Percentiles rank a stretch among this genome's conserved stretches.
These are phyloP conservation scores for Ceratocystiopsis sp. DNA, from an alignment of 2,329 filamentous ascomycete species.

Conservation along the genomic window DNA sequence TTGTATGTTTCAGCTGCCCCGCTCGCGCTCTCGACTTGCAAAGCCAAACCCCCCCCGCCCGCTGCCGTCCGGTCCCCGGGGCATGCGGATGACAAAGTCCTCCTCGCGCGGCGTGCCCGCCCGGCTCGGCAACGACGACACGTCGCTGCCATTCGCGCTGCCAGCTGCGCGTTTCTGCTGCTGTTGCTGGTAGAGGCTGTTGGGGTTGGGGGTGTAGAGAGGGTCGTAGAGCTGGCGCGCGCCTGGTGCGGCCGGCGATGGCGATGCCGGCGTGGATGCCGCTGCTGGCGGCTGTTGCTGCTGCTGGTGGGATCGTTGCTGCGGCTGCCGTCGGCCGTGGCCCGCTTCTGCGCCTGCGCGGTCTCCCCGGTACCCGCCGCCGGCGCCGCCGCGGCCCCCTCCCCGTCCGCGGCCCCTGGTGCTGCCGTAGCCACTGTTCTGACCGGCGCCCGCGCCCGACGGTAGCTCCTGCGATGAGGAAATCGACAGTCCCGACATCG, in stretches of 20 bases:
- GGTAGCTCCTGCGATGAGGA: not conserved
- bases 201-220: constrained; percentile 46
- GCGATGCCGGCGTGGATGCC: constrained; percentile 14
- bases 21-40: constrained; percentile 26
- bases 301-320: constrained; percentile 11
- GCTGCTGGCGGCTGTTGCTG: constrained; percentile 13
- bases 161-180: constrained; percentile 22
- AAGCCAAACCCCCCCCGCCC: constrained; percentile 69
- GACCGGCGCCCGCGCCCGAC: not conserved
- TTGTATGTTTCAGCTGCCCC: not conserved
- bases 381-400: constrained; percentile 21
- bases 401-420: constrained; percentile 30
- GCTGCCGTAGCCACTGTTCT: constrained; percentile 10
- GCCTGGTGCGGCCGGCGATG: not conserved
- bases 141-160: constrained; percentile 2
- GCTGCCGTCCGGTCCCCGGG: constrained; percentile 60
- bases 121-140: constrained; percentile 19
- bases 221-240: constrained; percentile 62
- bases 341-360: not conserved
- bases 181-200: constrained; percentile 18
- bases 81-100: constrained; percentile 53
- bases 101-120: constrained; percentile 36
- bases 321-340: not conserved
- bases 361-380: constrained; percentile 1
- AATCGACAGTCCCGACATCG: no score